Base-by-base conservation (phyloP, 768 basidiomycete species). In the Russula ochroleuca region DNA sequence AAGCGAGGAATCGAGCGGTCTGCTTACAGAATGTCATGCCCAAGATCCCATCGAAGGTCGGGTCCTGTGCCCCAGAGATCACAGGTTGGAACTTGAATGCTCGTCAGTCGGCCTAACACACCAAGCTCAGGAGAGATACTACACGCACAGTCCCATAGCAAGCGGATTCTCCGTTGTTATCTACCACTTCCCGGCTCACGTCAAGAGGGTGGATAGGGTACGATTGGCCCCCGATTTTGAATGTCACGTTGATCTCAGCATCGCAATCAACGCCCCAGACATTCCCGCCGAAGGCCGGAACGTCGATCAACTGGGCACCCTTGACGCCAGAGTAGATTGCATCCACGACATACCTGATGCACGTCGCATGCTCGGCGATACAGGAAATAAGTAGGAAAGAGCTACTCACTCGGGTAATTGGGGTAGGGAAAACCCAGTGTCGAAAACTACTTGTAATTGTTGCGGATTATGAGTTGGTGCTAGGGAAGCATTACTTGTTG, bases 171-270 rank as follows among this genome's bases (percentile, higher is more conserved):
- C 75, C 75, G 10, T 66, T 64, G 5, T 61, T 31, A 41, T 73
- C 71, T 69, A 69, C 59, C 83, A 83, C 67, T 45, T 35, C 1
- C 52, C 5, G 48, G 58, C 78, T 78, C 68, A 83, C 75, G 69
- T 90, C 88, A 25, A 90, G 72, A 2, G 88, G 87, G 69, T 90
- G 85, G 11, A 89, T 78, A 11, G 84, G 85, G 68, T 80, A 84
- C 13, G 73, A 69, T 14, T 77, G 73, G 3, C 86, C 86, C 5
- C 74, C 80, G 54, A 91, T 86, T 65, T 78, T 76, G 71, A 90
- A 82, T 1, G 88, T 83, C 40, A 86, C 72, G 61, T 87, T 88
- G 52, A 90, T 77, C 72, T 85, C 80, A 61, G 80, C 76, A 33
- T 79, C 73, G 69, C 90, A 91, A 1, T 87, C 86, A 2, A 90